Base-by-base conservation (phyloP, 176 grass and related monocot genomes). In the Aegilops bicornis region DNA sequence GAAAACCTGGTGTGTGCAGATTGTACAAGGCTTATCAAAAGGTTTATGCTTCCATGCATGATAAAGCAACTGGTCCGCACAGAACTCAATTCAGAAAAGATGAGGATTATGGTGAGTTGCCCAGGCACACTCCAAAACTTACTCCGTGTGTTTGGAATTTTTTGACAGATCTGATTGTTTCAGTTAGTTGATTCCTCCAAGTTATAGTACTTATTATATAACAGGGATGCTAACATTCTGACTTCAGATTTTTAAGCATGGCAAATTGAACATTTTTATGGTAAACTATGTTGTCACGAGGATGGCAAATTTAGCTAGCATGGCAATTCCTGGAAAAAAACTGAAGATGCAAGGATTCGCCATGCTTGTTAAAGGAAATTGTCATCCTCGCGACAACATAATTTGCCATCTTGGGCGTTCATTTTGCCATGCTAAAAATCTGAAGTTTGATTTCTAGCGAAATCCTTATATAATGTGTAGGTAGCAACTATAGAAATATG, bases 61-160 rank as follows among this genome's bases (percentile, higher is more conserved):
- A 92, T 43, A 96, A 96, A 84, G 83, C 83, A 82, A 96, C 82
- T 83, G 94, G 94, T 65, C 91, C 94, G 69, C 97, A 96, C 84
- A 96, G 92, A 92, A 99, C 97, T 48, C 97, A 99, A 76, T 99
- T 94, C 79, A 92, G 90, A 94, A 90, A 90, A 76, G 69, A 91
- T 30, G 88, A 87, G 54, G 85, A 96, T 91, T 96, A 92, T 67
- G 94, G 97, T 99, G 74, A 83, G 89, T 91, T 85, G 67, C 27
- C 72, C 63, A 70, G 23, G 27, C 58, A 24, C 36, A 24, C 36
- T 30, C 30, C 82, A 37, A 6, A 63, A 35, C 43, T 72, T 62
- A 6, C 67, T 88, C 24, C 3, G 10, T 64, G 20, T 71, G 14
- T 66, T 79, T 4, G 15, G 23, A 75, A 66, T 61, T 24, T 32